A percentile compares a stretch with the other conserved stretches of the same genome.
These are phyloP conservation scores for Pleurotus pulmonarius DNA, from an alignment of 768 basidiomycete species.

Conservation along the genomic window DNA sequence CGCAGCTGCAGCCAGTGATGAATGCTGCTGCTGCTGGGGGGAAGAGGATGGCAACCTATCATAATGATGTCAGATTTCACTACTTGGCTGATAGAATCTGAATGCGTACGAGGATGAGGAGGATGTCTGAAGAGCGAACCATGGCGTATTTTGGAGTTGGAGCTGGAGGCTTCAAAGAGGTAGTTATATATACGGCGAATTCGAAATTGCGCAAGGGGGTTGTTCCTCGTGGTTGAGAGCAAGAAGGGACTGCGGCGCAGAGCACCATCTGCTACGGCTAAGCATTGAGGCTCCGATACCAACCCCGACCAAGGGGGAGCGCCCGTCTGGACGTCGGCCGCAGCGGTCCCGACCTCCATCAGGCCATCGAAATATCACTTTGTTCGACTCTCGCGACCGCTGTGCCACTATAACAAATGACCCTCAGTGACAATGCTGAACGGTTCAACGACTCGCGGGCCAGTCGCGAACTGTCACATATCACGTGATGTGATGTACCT, in stretches of 20 bases:
- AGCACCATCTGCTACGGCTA: background rate
- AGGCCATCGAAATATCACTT: no score
- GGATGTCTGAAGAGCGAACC: slow-evolving; percentile 67
- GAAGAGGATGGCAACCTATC: slow-evolving; percentile 72
- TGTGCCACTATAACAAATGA: no score
- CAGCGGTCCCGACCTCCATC: no score
- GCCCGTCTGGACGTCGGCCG: no score
- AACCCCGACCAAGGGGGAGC: background rate
- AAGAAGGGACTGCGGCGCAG: background rate
- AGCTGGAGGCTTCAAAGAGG: background rate
- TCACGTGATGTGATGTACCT: slow-evolving; percentile 15
- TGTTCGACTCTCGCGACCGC: no score
- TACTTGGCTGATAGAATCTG: background rate
- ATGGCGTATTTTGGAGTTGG: slow-evolving; percentile 26
- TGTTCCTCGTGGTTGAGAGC: background rate
- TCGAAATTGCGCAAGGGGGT: background rate
- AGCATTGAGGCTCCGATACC: background rate
- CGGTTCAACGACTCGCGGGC: background rate
- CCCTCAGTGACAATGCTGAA: background rate
- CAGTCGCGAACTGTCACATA: slow-evolving; percentile 2
- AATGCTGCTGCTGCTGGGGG: slow-evolving; percentile 79
- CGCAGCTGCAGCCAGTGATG: slow-evolving; percentile 80
- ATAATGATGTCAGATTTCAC: background rate
- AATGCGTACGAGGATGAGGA: slow-evolving; percentile 68
- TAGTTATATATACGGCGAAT: background rate